These are phyloP conservation scores for Citrullus amarus DNA, from an alignment of 306 rosid species.

Conservation along the genomic window DNA sequence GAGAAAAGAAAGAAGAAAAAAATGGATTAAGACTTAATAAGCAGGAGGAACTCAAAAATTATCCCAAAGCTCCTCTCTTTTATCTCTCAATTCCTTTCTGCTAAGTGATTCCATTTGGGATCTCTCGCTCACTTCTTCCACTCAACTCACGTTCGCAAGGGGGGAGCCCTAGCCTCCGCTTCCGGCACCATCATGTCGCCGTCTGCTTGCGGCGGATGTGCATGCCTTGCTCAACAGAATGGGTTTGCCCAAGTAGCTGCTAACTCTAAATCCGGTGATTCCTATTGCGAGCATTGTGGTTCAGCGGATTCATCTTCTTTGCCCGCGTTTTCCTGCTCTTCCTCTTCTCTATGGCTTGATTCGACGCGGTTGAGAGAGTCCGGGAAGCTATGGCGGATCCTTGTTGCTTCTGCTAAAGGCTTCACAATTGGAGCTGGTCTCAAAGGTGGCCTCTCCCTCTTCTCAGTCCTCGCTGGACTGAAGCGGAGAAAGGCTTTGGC, in stretches of 20 bases:
- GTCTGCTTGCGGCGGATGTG: constrained; percentile 19
- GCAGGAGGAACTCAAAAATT: background rate
- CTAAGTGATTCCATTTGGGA: background rate
- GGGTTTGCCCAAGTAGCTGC: constrained; percentile 9
- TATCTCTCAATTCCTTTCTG: background rate
- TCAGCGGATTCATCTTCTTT: constrained; percentile 16
- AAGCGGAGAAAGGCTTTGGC: constrained; percentile 47
- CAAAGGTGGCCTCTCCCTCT: constrained; percentile 88
- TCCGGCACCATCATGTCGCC: constrained; percentile 37
- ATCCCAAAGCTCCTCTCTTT: background rate
- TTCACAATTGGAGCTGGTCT: constrained; percentile 91
- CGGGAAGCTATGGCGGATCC: constrained; percentile 51
- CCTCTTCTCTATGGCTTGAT: constrained; percentile 13
- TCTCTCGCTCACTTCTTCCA: background rate
- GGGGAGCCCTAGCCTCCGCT: background rate
- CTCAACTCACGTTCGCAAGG: background rate
- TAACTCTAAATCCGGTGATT: constrained; percentile 10
- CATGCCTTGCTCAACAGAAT: constrained; percentile 8
- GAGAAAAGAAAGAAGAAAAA: background rate
- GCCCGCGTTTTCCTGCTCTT: constrained; percentile 14
- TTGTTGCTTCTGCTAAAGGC: constrained; percentile 70
- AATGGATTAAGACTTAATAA: background rate
- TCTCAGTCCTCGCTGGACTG: constrained; percentile 68
- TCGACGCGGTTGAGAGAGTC: constrained; percentile 29
- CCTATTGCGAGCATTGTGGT: constrained; percentile 21